Evolutionary conservation across 225 moss, liverwort and hornwort species (phyloP), one percentile per base, ranked within the genome.

Genomic region (Asterella californica): DNA sequence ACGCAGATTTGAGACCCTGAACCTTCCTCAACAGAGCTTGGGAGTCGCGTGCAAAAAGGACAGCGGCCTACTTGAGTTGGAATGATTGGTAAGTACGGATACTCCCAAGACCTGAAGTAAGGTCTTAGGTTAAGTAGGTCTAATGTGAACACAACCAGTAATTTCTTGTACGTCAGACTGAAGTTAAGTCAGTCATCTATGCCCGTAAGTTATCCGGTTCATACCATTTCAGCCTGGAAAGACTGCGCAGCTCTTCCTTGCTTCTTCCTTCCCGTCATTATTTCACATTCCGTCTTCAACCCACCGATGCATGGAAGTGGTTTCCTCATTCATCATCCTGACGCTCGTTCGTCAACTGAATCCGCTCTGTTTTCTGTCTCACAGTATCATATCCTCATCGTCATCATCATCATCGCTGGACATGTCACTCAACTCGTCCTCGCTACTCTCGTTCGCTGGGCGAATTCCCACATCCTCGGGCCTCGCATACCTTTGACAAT

Each of bases 371-470:
- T 15, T 11, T 34, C 33, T n/a, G 11, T 65, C 15, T 65, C 65
- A 32, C 15, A 5, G 11, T 0, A 14, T 65, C 65, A 34, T 65
- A 24, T 30, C 73, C 10, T 73, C 30, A 29, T 27, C 29, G n/a
- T 95, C 94, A 83, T 95, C 95, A 79, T 95, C 94, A 83, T 95
- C 95, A 79, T 95, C 95, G 78, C 95, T 95, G 47, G 92, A 90
- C 89, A 92, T 89, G 71, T 87, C 93, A 75, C 92, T 97, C 85
- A 88, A 85, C 75, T 93, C 95, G 30, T 82, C 95, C 79, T 91
- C 91, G 36, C 92, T 94, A 81, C 87, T 91, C 46, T 89, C 89
- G 65, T 91, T 92, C 75, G 91, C 94, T 0, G 89, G 82, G 55
- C 84, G 85, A 74, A 84, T 88, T 48, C 91, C 92, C 61, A 88